These are phyloP conservation scores for Zygosaccharomyces pseudobailii DNA, from an alignment of 1,139 yeast genomes.

Conservation along the genomic window DNA sequence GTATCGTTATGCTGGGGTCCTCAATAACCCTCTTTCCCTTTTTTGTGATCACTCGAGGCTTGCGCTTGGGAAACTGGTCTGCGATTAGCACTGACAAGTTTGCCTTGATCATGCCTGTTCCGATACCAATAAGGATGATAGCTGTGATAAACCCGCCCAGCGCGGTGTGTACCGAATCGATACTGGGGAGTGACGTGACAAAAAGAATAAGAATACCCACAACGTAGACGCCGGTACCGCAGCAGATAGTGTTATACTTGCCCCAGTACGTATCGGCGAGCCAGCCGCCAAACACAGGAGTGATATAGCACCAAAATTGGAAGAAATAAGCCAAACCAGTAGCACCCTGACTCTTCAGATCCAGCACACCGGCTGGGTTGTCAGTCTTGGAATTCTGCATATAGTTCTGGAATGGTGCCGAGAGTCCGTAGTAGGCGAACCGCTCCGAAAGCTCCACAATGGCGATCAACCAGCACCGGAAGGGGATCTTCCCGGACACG, in stretches of 20 bases:
- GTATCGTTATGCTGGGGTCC: conserved; percentile 66
- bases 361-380: conserved; percentile 55
- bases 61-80: conserved; percentile 59
- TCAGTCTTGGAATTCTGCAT: conserved; percentile 51
- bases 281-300: conserved; percentile 76
- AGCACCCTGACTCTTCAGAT: conserved; percentile 59
- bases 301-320: conserved; percentile 79
- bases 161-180: conserved; percentile 44
- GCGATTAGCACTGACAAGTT: conserved; percentile 76
- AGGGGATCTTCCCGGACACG: conserved; percentile 28
- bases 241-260: conserved; percentile 62
- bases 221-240: conserved; percentile 56
- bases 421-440: conserved; percentile 76
- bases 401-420: conserved; percentile 74
- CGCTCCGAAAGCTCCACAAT: conserved; percentile 78
- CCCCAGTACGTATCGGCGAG: conserved; percentile 73
- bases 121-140: conserved; percentile 66
- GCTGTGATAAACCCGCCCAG: conserved; percentile 42
- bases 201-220: conserved; percentile 61
- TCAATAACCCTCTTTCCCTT: conserved; percentile 64
- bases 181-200: conserved; percentile 65
- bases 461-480: conserved; percentile 64
- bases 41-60: conserved; percentile 55
- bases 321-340: conserved; percentile 71
- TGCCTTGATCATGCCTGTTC: conserved; percentile 79